Evolutionary conservation across 2,329 filamentous ascomycete genomes (phyloP), one percentile per base, ranked within the genome.

Genomic region (Diaporthe caulivora): DNA sequence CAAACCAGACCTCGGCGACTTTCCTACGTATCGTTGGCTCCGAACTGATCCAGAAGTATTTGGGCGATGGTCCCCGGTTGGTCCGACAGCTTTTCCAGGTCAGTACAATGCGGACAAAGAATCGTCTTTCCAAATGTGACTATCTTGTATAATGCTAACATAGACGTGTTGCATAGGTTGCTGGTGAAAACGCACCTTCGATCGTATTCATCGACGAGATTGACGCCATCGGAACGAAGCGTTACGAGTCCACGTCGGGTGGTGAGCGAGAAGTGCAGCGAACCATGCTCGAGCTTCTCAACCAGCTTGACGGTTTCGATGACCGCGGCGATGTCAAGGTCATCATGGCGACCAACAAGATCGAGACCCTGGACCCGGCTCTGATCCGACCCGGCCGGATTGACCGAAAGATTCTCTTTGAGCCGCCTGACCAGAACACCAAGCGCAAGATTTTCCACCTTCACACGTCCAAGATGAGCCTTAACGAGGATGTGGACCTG

Each of bases 201-300:
- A 99, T 99, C 79, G 96, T 99, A 29, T 99, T 99, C 84, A 99
- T 99, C 78, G 97, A 99, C 81, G 97, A 99, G 83, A 99, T 99
- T 79, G 97, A 99, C 81, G 97, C 97, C 49, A 98, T 99, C 76
- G 97, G 97, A 80, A 98, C 97, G 9, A 99, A 99, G 87, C 95
- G 97, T 81, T 99, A 99, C 85, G 97, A 99, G 54, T 98, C 95
- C 40, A 98, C 95, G 62, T 98, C 96, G 0, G 97, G 97, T 76
- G 97, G 97, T 82, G 97, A 99, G 84, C 93, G 96, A 78, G 97
- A 99, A 84, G 95, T 99, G 51, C 97, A 99, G 86, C 92, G 97
- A 83, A 99, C 97, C 64, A 99, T 99, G 97, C 87, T 99, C 84
- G 97, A 99, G 82, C 90, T 99, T 71, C 92, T 99, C 54, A 99